These are phyloP conservation scores for Mycena haematopus DNA, from an alignment of 768 basidiomycete species.

Conservation along the genomic window DNA sequence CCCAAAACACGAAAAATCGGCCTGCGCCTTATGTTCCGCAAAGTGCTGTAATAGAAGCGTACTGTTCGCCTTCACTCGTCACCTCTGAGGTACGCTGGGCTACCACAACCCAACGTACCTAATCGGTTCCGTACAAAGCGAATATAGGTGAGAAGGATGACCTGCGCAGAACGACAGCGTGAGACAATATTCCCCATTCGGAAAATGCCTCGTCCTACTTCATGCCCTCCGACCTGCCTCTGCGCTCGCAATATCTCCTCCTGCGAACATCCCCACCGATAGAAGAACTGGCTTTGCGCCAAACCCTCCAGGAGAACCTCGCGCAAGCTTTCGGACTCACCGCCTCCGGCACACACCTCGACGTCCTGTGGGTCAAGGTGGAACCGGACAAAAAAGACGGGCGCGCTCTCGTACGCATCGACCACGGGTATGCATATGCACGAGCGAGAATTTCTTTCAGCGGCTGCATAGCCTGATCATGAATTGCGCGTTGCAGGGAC, in stretches of 20 bases:
- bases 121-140: no score
- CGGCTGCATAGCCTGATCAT: neutral
- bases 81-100: no score
- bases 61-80: no score
- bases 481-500: slow-evolving; percentile 5
- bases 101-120: no score
- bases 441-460: no score
- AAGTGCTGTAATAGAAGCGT: no score
- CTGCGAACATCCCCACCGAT: slow-evolving; percentile 15
- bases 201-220: neutral
- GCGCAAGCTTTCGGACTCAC: slow-evolving; percentile 61
- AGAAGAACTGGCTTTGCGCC: slow-evolving; percentile 47
- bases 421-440: slow-evolving; percentile 42
- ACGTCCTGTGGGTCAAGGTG: slow-evolving; percentile 60
- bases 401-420: slow-evolving; percentile 45
- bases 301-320: slow-evolving; percentile 61
- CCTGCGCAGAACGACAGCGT: neutral
- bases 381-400: slow-evolving; percentile 42
- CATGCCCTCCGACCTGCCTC: slow-evolving; percentile 3
- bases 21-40: no score
- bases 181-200: neutral
- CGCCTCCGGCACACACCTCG: slow-evolving; percentile 57
- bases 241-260: slow-evolving; percentile 21
- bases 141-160: no score
- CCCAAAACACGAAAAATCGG: no score